Conservation (phyloP, 495 filamentous ascomycete genomes). For the Hypoxylon lenormandii region DNA sequence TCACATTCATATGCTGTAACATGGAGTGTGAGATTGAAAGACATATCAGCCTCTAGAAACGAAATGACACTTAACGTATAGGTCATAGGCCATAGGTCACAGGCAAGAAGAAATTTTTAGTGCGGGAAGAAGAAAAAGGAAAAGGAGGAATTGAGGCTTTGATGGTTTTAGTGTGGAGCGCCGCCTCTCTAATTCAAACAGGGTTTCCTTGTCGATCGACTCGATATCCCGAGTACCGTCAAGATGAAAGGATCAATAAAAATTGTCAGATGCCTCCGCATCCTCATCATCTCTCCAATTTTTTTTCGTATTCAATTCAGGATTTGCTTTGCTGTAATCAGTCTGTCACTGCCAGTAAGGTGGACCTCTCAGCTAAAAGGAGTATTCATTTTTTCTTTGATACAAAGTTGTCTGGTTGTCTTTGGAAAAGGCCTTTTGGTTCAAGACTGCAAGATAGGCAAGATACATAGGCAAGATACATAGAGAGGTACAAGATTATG, state of each 20-base stretch:
- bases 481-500: no score
- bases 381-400: no score
- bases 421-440: no score
- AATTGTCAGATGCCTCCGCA: conserved; percentile 13
- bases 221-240: conserved; percentile 44
- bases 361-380: no score
- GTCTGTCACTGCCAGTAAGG: no score
- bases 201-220: conserved; percentile 41
- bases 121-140: conserved; percentile 10
- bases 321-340: not conserved
- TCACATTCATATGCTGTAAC: not conserved
- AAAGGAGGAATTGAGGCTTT: conserved; percentile 33
- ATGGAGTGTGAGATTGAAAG: not conserved
- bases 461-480: no score
- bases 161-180: conserved; percentile 15
- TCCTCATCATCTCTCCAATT: conserved; percentile 11
- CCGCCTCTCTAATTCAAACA: conserved; percentile 6
- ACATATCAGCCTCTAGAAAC: no score
- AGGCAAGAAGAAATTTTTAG: no score
- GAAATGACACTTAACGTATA: no score
- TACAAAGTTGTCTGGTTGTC: no score
- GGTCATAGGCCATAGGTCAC: no score
- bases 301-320: conserved; percentile 11
- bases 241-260: conserved; percentile 35
- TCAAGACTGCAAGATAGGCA: no score